Evolutionary conservation across 192 early-diverging fungal species (phyloP).

Genomic region (Podila epigama): DNA sequence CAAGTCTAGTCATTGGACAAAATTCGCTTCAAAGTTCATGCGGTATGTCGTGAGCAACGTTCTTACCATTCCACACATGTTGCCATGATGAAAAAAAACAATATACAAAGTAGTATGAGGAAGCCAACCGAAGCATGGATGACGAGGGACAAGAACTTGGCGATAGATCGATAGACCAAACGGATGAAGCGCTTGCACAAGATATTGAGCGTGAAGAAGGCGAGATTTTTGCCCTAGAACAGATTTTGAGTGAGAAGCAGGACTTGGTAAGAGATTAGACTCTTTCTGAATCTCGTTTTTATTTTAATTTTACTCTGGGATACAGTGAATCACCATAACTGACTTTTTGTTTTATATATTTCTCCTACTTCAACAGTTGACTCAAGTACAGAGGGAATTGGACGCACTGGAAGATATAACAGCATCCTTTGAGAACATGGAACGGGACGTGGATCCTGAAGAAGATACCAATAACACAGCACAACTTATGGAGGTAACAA

Average conservation of each 20-base stretch:
- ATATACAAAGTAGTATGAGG: conserved; percentile 17
- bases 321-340: no score
- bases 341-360: not conserved
- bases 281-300: no score
- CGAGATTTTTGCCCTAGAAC: conserved; percentile 46
- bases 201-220: conserved; percentile 43
- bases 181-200: conserved; percentile 12
- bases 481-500: conserved; percentile 18
- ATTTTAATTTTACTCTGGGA: no score
- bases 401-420: conserved; percentile 15
- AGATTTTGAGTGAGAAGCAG: conserved; percentile 32
- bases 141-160: conserved; percentile 19
- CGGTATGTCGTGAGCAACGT: not conserved
- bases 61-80: not conserved
- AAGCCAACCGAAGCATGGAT: conserved; percentile 9
- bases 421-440: conserved; percentile 2
- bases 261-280: conserved; percentile 24
- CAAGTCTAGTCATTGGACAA: not conserved
- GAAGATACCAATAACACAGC: conserved; percentile 1
- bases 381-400: conserved; percentile 27
- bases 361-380: not conserved
- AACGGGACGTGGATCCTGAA: conserved; percentile 25
- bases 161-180: not conserved
- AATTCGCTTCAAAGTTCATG: no score
- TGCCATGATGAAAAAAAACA: not conserved